Evolutionary conservation across 2,329 filamentous ascomycete genomes (phyloP).

Genomic region (Coniochaeta sp.): DNA sequence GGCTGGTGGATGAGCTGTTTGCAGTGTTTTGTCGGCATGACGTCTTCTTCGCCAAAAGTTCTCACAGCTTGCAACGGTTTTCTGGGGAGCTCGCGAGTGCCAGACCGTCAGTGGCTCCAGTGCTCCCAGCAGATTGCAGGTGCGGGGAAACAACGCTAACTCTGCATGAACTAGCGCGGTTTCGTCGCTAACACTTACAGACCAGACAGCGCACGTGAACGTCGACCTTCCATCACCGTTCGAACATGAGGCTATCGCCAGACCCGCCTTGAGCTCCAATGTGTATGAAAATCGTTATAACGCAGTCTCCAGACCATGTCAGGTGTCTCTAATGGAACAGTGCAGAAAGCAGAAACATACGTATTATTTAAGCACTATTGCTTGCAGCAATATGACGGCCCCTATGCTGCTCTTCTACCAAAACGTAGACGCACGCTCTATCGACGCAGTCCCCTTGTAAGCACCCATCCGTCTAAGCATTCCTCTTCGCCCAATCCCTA

Average conservation of each 20-base stretch:
- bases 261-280: too few species aligned
- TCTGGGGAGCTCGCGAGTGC: constrained; percentile 1
- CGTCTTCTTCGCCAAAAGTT: constrained; percentile 3
- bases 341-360: too few species aligned
- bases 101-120: background rate
- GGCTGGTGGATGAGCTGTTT: background rate
- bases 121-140: background rate
- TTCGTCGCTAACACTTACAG: background rate
- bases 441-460: too few species aligned
- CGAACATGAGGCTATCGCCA: background rate
- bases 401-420: too few species aligned
- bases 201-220: background rate
- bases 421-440: too few species aligned
- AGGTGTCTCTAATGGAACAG: too few species aligned
- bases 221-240: background rate
- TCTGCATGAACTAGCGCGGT: background rate
- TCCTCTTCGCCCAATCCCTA: constrained; percentile 59
- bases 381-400: too few species aligned
- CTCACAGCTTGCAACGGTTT: background rate
- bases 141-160: background rate
- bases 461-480: too few species aligned
- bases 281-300: too few species aligned
- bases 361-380: too few species aligned
- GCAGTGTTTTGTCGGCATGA: constrained; percentile 1
- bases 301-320: too few species aligned